Percentiles rank a stretch among this genome's conserved stretches.
Evolutionary conservation across 192 early-diverging fungal species (phyloP).

Genomic region (Coemansia furcata): DNA sequence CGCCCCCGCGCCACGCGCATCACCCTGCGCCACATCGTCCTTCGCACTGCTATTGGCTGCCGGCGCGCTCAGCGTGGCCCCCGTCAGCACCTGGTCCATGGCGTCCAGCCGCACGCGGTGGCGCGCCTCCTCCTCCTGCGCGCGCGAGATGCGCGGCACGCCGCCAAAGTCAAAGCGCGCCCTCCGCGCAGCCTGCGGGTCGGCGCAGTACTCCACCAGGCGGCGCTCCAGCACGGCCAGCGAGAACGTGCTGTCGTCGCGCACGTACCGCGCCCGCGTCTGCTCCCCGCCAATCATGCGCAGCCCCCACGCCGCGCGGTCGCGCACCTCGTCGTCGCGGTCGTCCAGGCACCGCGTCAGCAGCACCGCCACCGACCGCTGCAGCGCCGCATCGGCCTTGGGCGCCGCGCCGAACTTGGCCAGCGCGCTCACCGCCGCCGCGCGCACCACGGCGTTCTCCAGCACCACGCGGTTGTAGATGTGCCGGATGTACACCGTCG

Average conservation of each 20-base stretch:
- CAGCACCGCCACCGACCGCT: conserved; percentile 77
- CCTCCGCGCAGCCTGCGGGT: conserved; percentile 57
- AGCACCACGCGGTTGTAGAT: conserved; percentile 99
- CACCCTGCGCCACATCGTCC: neutral
- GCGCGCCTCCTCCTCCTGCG: conserved; percentile 81
- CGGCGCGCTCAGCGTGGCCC: conserved; percentile 25
- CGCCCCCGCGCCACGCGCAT: neutral
- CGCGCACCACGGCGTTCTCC: conserved; percentile 93
- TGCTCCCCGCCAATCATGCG: conserved; percentile 69
- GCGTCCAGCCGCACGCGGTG: conserved; percentile 54
- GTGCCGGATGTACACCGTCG: conserved; percentile 96
- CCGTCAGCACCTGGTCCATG: conserved; percentile 47
- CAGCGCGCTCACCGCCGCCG: conserved; percentile 93
- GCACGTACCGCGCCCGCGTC: conserved; percentile 66
- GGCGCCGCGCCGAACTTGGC: conserved; percentile 87
- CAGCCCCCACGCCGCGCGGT: conserved; percentile 89
- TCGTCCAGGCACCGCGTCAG: conserved; percentile 94
- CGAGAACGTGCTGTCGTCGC: conserved; percentile 85
- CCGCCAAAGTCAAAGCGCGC: conserved; percentile 73
- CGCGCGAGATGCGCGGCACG: conserved; percentile 80
- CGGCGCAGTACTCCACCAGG: conserved; percentile 82
- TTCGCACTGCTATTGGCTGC: neutral
- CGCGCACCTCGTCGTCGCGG: conserved; percentile 97
- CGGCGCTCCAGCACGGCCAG: conserved; percentile 82
- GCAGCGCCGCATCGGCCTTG: conserved; percentile 66